phyloP scores from a whole-genome alignment of 257 asterid species.

The Primulina tabacum region DNA sequence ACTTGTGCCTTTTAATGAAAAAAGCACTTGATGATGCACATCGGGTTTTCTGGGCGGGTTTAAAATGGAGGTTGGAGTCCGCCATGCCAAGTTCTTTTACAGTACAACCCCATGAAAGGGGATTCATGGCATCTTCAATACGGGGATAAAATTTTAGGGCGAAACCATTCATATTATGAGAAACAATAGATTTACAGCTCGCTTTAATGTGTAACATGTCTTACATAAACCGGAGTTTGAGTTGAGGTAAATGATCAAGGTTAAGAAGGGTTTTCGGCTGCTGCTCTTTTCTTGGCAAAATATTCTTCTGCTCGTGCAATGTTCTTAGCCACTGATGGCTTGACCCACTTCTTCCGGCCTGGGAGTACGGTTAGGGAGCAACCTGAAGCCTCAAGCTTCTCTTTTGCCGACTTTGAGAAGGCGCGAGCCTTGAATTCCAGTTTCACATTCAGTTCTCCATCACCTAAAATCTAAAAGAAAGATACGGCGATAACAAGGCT shows the following conservation, averaged over 20 bases:
- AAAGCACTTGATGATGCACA: no score
- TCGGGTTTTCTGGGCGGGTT: no score
- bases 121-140: no score
- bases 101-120: no score
- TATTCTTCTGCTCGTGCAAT: slow-evolving; percentile 47
- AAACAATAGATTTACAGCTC: not conserved
- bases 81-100: no score
- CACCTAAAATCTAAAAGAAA: slow-evolving; percentile 60
- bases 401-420: slow-evolving; percentile 60
- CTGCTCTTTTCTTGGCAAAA: slow-evolving; percentile 77
- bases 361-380: slow-evolving; percentile 27
- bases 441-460: slow-evolving; percentile 61
- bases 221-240: not conserved
- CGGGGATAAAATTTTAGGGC: not conserved
- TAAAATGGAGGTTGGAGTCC: no score
- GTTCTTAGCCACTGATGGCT: slow-evolving; percentile 64
- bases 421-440: slow-evolving; percentile 70
- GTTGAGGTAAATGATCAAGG: slow-evolving; percentile 16
- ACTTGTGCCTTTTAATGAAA: no score
- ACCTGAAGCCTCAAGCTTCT: slow-evolving; percentile 62
- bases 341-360: slow-evolving; percentile 23
- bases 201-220: not conserved
- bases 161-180: not conserved
- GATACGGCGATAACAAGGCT: not conserved
- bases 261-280: slow-evolving; percentile 33